A percentile compares a stretch with the other conserved stretches of the same genome.
Evolutionary conservation across 305 asterid genomes (phyloP).

Genomic region (Galium porrigens): DNA sequence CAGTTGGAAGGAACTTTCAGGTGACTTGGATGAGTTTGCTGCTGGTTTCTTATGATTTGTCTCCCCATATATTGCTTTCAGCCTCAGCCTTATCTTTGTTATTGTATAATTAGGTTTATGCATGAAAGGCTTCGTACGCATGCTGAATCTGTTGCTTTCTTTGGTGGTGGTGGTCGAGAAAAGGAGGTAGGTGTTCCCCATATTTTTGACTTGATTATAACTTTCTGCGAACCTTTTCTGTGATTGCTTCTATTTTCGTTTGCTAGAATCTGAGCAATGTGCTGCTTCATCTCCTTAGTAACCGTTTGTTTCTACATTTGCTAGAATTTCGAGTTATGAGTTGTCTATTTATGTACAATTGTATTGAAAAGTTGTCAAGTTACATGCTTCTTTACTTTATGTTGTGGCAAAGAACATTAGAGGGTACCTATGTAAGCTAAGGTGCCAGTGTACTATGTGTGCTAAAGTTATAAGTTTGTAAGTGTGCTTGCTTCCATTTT

Average conservation of each 20-base stretch:
- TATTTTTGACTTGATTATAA: background rate
- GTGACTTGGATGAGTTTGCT: constrained; percentile 24
- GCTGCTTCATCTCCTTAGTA: background rate
- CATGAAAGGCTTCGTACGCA: constrained; percentile 94
- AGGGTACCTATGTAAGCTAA: background rate
- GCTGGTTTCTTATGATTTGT: constrained; percentile 7
- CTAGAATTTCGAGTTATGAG: background rate
- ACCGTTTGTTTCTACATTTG: background rate
- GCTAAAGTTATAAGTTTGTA: background rate
- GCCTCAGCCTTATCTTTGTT: background rate
- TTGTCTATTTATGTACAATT: background rate
- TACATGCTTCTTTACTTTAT: background rate
- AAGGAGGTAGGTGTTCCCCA: constrained; percentile 43
- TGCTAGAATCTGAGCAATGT: too few species aligned
- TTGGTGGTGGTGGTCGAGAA: constrained; percentile 97
- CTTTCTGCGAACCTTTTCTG: background rate
- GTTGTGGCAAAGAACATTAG: background rate
- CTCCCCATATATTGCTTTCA: constrained; percentile 5
- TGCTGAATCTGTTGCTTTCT: constrained; percentile 98
- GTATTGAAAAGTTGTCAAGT: background rate
- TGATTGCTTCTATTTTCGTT: background rate
- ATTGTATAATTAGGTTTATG: constrained; percentile 55
- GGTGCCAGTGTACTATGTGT: background rate
- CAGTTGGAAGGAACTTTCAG: constrained; percentile 96
- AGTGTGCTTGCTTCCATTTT: background rate